These are phyloP conservation scores for Podila verticillata DNA, from an alignment of 192 early-diverging fungal genomes.

Conservation along the genomic window DNA sequence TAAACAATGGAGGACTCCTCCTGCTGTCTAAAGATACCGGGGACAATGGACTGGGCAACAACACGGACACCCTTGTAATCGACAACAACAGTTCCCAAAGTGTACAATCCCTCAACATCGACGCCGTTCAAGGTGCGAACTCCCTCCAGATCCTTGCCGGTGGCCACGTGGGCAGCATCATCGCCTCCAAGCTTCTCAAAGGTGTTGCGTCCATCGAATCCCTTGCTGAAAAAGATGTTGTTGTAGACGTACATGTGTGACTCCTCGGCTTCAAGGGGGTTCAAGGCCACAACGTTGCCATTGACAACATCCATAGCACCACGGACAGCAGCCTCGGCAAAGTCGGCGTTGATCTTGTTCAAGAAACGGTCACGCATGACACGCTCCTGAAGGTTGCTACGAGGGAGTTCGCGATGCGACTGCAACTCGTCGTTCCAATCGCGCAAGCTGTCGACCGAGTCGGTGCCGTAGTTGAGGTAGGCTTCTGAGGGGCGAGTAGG, in stretches of 20 bases:
- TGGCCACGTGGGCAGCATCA: slow-evolving; percentile 91
- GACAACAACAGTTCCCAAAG: slow-evolving; percentile 89
- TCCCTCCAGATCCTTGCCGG: slow-evolving; percentile 95
- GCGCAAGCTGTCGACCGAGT: slow-evolving; percentile 74
- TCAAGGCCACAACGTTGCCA: slow-evolving; percentile 78
- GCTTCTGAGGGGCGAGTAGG: slow-evolving; percentile 71
- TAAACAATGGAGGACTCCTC: slow-evolving; percentile 87
- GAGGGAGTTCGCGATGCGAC: slow-evolving; percentile 86
- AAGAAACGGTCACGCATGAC: slow-evolving; percentile 87
- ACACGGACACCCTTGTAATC: slow-evolving; percentile 93
- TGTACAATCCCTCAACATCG: slow-evolving; percentile 84
- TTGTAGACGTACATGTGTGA: slow-evolving; percentile 92
- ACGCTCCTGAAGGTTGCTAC: slow-evolving; percentile 78
- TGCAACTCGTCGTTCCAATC: slow-evolving; percentile 99
- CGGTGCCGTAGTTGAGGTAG: slow-evolving; percentile 66
- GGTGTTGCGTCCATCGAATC: slow-evolving; percentile 86
- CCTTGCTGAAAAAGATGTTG: slow-evolving; percentile 96
- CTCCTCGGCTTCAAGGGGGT: slow-evolving; percentile 78
- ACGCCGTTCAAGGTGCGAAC: slow-evolving; percentile 78
- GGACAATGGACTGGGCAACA: slow-evolving; percentile 94
- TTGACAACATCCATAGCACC: slow-evolving; percentile 88
- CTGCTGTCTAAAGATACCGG: slow-evolving; percentile 77
- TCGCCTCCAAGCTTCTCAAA: slow-evolving; percentile 86
- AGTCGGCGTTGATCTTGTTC: slow-evolving; percentile 88
- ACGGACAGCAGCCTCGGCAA: slow-evolving; percentile 88